Evolutionary conservation across 768 basidiomycete genomes (phyloP), one percentile per base, ranked within the genome.

Genomic region (Tricholomella constricta): DNA sequence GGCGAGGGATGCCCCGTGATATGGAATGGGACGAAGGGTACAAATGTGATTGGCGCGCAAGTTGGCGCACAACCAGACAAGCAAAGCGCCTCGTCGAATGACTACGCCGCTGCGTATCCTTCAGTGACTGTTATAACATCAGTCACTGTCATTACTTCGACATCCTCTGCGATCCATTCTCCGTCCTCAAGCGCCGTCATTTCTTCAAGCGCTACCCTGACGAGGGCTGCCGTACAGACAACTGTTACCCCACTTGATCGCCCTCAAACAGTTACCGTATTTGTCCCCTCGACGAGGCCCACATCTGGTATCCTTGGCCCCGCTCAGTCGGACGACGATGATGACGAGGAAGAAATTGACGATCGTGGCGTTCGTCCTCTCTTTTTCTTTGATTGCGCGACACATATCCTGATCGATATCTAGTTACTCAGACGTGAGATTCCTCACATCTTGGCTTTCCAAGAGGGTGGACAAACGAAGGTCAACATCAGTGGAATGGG

Each of bases 1-100:
- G 67, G 64, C 7, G 66, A 62, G 22, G 54, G 62, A 17, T 91
- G 89, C 61, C 57, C 69, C 22, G 63, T 85, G 34, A 72, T 89
- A 36, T 91, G 85, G 83, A 69, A 78, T 52, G 78, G 75, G 26
- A 72, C 65, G 22, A 55, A 58, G 25, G 51, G 50, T 26, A 52
- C n/a, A n/a, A 57, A 56, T 35, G 36, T 36, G 20, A 45, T 50
- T 17, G 43, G 44, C 38, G 42, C 46, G 6, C 42, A 47, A 14
- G 45, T 50, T 17, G 43, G 44, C 38, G 42, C 46, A 10, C 42
- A 47, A 14, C 35, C 43, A 20, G 46, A 29, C 42, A 49, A 55
- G 31, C 34, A 44, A 25, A 50, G 20, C 20, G 41, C 23, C 15
- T 31, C 54, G 15, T 27, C 50, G 20, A 38, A 34, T 27, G 40